Evolutionary conservation across 768 basidiomycete species (phyloP).

Genomic region (Lyophyllum decastes): DNA sequence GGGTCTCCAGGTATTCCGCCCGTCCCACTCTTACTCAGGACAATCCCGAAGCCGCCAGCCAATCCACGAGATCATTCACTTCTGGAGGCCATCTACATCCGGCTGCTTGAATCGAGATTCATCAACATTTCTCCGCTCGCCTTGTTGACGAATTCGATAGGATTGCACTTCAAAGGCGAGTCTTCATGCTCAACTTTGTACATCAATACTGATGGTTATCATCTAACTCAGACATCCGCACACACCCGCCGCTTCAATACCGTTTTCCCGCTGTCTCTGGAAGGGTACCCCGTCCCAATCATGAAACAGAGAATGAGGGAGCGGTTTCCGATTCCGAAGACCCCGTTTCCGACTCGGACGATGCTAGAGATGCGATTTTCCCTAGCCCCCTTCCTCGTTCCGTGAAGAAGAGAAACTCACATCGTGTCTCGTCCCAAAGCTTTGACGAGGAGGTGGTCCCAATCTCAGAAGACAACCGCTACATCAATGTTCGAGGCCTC

Average conservation of each 20-base stretch:
- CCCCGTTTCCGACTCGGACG: constrained; percentile 32
- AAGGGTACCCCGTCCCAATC: constrained; percentile 7
- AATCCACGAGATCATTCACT: constrained; percentile 72
- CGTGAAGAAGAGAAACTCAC: constrained; percentile 19
- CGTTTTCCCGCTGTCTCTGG: constrained; percentile 49
- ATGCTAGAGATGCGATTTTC: constrained; percentile 35
- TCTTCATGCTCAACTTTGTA: not conserved
- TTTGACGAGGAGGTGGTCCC: constrained; percentile 16
- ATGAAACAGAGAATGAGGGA: constrained; percentile 1
- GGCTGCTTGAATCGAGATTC: constrained; percentile 68
- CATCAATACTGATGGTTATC: not conserved
- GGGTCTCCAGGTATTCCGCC: not conserved
- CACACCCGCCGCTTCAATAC: constrained; percentile 62
- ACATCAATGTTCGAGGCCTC: constrained; percentile 35
- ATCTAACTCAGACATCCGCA: constrained; percentile 53
- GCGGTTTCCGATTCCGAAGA: constrained; percentile 17
- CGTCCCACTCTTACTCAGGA: constrained; percentile 32
- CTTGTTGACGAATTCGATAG: constrained; percentile 55
- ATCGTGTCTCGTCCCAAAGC: constrained; percentile 18
- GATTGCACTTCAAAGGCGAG: constrained; percentile 64
- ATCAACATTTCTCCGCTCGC: constrained; percentile 69
- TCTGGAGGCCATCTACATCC: constrained; percentile 63
- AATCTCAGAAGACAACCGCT: constrained; percentile 30
- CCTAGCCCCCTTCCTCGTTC: constrained; percentile 27
- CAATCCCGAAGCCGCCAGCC: constrained; percentile 38